Base-by-base conservation (phyloP, 2,329 filamentous ascomycete genomes). In the Fusarium drepaniforme region DNA sequence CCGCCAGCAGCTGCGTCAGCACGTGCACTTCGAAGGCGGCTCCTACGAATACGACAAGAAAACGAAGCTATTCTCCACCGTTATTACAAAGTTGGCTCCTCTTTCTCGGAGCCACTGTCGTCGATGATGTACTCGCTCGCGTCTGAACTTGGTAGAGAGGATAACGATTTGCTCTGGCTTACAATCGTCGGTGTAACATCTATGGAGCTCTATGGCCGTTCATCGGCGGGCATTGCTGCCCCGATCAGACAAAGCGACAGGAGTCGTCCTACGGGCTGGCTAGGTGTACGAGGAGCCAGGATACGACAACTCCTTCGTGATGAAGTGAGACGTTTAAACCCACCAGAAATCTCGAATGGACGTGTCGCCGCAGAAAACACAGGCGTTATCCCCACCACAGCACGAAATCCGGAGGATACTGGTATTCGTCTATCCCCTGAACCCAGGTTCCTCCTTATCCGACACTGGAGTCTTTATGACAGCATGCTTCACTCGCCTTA, bases 401-500 rank as follows among this genome's bases (percentile, higher is more conserved):
- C 95, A 9, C 89, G 93, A 71, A 97, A 93, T 72, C 95, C 97
- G 8, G 96, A 96, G 65, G 97, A 99, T 83, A 97, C 92, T 12
- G 93, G 95, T 61, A 98, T 99, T 76, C 92, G 96, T 25, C 86
- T 99, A 44, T 98, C 96, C 0, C 97, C 97, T 0, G 97, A 99
- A 80, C 97, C 97, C 12, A 93, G 94, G 46, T 98, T 99, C 77
- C 89, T 98, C 30, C 90, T 99, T 0, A 94, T 98, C 64, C 89
- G 97, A 38, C 97, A 99, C 82, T 99, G 97, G 97, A 98, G 95
- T 77, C 87, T 99, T 16, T 98, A 98, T 83, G 97, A 99, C 80
- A 98, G 95, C 82, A 98, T 99, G 97, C 89, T 98, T 15, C 97
- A 99, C 82, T 98, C 96, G 0, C 96, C 96, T 0, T 98, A 98